Evolutionary conservation across 345 rosid species (phyloP).

Genomic region (Populus euphratica): DNA sequence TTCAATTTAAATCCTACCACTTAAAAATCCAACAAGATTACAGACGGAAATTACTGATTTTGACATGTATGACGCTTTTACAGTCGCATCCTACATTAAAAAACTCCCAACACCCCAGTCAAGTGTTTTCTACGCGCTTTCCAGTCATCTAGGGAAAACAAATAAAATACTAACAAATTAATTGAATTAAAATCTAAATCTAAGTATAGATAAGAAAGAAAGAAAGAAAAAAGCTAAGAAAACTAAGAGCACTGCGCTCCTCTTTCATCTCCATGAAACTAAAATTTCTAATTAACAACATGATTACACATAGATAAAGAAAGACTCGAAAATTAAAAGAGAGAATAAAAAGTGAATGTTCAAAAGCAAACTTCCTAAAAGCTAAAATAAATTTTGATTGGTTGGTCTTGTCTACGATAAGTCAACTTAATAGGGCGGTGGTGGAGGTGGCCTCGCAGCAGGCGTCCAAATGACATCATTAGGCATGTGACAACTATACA

Average conservation of each 20-base stretch:
- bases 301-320: not conserved
- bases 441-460: conserved; percentile 52
- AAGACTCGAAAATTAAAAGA: not conserved
- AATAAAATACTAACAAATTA: too few species aligned
- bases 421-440: conserved; percentile 26
- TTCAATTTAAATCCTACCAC: too few species aligned
- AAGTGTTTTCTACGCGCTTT: not conserved
- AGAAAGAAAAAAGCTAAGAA: not conserved
- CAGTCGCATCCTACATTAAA: not conserved
- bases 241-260: not conserved
- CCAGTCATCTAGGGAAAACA: too few species aligned
- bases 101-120: not conserved
- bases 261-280: not conserved
- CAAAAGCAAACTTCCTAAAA: not conserved
- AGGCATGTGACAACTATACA: conserved; percentile 61
- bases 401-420: not conserved
- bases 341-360: not conserved
- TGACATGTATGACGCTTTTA: not conserved
- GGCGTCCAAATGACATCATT: conserved; percentile 81
- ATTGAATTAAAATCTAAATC: too few species aligned
- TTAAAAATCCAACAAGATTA: not conserved
- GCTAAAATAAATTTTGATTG: not conserved
- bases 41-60: not conserved
- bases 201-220: too few species aligned
- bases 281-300: not conserved